phyloP scores from a whole-genome alignment of 306 rosid genomes.

The Sicyos edulis region DNA sequence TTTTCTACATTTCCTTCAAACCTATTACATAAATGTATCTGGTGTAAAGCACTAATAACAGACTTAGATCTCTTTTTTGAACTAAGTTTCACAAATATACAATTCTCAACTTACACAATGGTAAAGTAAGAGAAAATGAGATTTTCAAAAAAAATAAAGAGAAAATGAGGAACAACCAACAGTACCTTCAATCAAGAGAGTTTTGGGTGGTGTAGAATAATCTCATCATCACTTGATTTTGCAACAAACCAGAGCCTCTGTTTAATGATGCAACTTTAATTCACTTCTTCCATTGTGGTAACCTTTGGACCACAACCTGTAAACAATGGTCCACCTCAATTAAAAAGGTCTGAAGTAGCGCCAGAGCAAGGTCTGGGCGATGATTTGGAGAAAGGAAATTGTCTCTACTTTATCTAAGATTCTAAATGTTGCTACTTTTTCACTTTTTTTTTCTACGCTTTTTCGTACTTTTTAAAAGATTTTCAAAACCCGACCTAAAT shows the following conservation, averaged over 20 bases:
- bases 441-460: no score
- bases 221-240: not conserved
- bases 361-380: no score
- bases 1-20: not conserved
- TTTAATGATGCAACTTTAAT: not conserved
- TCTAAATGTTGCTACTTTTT: not conserved
- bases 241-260: not conserved
- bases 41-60: no score
- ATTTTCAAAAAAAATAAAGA: no score
- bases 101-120: not conserved
- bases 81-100: not conserved
- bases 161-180: no score
- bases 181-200: not conserved
- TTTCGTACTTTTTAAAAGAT: no score
- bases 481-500: no score
- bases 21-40: not conserved
- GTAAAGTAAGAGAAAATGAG: not conserved
- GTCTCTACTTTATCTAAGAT: no score
- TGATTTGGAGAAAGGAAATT: no score
- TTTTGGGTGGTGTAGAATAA: no score
- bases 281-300: conserved; percentile 52
- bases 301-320: conserved; percentile 46
- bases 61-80: not conserved
- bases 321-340: not conserved
- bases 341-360: not conserved